Evolutionary conservation across 1,139 yeast genomes (phyloP), one percentile per base, ranked within the genome.

Genomic region (Taphrina pruni): DNA sequence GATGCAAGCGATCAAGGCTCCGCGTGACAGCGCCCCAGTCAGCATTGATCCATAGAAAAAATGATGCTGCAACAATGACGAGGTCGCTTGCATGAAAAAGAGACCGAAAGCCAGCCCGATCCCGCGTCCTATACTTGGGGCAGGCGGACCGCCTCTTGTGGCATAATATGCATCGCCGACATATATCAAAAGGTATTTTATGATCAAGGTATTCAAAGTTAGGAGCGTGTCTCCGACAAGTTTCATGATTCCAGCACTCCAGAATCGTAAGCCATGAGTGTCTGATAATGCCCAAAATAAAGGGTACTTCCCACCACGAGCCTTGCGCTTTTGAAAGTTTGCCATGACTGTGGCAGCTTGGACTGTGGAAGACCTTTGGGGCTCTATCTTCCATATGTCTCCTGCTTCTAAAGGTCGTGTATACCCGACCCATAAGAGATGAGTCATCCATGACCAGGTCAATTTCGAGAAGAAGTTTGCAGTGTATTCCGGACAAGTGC

Each of bases 381-480:
- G 83, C 14, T 85, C 82, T 68, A 89, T 80, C 56, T 79, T 78
- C 77, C 81, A 88, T 69, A 89, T 77, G 77, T 89, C 96, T 67
- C 84, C 83, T 6, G 87, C 85, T 65, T 85, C 86, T 46, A 89
- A 77, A 0, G 90, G 87, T 74, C 96, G 82, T 70, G 82, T 82
- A 75, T 89, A 89, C 0, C 96, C 96, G 70, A 84, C 85, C 76
- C 83, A 87, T 97, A 94, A 93, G 76, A 94, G 81, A 5, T 88
- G 90, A 1, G 93, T 86, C 96, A 94, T 89, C 99, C 99, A 94
- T 55, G 86, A 82, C 78, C 94, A 94, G 0, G 96, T 87, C 70
- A 95, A 81, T 72, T 85, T 84, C 20, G 96, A 87, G 75, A 93
- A 92, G 35, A 92, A 80, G 76, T 93, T 89, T 12, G 99, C 96